These are phyloP conservation scores for Heliosperma pusillum DNA, from an alignment of 148 eudicot genomes.

Conservation along the genomic window DNA sequence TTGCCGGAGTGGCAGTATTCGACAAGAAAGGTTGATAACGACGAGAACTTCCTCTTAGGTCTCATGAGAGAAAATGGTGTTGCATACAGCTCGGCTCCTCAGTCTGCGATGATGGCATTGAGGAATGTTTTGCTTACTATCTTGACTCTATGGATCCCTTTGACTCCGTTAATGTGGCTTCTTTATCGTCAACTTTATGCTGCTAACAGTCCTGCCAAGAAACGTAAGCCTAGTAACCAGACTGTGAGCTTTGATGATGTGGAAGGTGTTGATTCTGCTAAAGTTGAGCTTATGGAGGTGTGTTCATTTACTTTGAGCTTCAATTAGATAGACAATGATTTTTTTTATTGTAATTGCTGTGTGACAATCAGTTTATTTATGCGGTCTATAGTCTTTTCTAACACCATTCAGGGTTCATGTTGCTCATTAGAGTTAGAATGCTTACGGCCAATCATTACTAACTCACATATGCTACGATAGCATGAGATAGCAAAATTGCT, in stretches of 20 bases:
- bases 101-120: slow-evolving; percentile 56
- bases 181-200: slow-evolving; percentile 85
- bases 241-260: slow-evolving; percentile 82
- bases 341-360: background rate
- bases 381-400: background rate
- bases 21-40: slow-evolving; percentile 81
- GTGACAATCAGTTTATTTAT: background rate
- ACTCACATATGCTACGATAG: background rate
- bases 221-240: slow-evolving; percentile 60
- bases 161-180: slow-evolving; percentile 89
- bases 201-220: slow-evolving; percentile 73
- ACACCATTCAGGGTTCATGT: background rate
- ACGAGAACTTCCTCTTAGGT: slow-evolving; percentile 71
- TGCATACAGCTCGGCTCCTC: slow-evolving; percentile 81
- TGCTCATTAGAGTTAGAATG: background rate
- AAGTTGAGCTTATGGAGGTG: slow-evolving; percentile 99
- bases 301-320: slow-evolving; percentile 14
- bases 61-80: slow-evolving; percentile 81
- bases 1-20: slow-evolving; percentile 68
- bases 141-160: slow-evolving; percentile 81
- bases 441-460: background rate
- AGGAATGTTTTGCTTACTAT: slow-evolving; percentile 70
- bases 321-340: background rate
- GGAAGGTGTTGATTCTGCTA: slow-evolving; percentile 94
- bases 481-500: too few relatives aligned